These are phyloP conservation scores for Tricholoma terreum DNA, from an alignment of 768 basidiomycete genomes.

Conservation along the genomic window DNA sequence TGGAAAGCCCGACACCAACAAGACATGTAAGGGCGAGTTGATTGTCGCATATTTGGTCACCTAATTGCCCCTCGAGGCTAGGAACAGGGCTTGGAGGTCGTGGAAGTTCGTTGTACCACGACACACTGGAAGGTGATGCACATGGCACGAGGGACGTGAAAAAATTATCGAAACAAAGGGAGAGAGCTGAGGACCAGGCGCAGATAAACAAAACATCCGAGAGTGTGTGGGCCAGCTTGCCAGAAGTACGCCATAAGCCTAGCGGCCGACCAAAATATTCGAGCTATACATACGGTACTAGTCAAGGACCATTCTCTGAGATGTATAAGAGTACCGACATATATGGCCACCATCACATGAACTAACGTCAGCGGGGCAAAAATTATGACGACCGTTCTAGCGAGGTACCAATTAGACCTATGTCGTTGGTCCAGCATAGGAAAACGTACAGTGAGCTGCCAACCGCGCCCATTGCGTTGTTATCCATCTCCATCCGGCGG, in stretches of 20 bases:
- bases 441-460: constrained; percentile 75
- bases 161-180: constrained; percentile 88
- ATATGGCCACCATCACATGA: constrained; percentile 84
- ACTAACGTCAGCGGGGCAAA: constrained; percentile 80
- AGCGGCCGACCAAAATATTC: constrained; percentile 92
- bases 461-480: constrained; percentile 61
- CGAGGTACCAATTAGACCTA: background rate
- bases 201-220: constrained; percentile 89
- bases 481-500: constrained; percentile 50
- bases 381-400: constrained; percentile 77
- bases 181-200: constrained; percentile 88
- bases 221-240: constrained; percentile 82
- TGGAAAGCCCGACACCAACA: constrained; percentile 71
- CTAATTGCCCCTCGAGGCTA: constrained; percentile 42
- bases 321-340: constrained; percentile 47
- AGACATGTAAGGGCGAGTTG: constrained; percentile 78
- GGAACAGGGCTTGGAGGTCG: constrained; percentile 46
- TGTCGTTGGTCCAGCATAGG: background rate
- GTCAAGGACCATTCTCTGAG: background rate
- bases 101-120: constrained; percentile 76
- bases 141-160: constrained; percentile 86
- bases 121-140: constrained; percentile 50
- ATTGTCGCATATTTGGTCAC: constrained; percentile 63
- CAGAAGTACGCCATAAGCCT: constrained; percentile 89
- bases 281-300: constrained; percentile 44